Percentiles rank a stretch among this genome's conserved stretches.
These are phyloP conservation scores for Claviceps maximensis DNA, from an alignment of 2,329 filamentous ascomycete species.

Conservation along the genomic window DNA sequence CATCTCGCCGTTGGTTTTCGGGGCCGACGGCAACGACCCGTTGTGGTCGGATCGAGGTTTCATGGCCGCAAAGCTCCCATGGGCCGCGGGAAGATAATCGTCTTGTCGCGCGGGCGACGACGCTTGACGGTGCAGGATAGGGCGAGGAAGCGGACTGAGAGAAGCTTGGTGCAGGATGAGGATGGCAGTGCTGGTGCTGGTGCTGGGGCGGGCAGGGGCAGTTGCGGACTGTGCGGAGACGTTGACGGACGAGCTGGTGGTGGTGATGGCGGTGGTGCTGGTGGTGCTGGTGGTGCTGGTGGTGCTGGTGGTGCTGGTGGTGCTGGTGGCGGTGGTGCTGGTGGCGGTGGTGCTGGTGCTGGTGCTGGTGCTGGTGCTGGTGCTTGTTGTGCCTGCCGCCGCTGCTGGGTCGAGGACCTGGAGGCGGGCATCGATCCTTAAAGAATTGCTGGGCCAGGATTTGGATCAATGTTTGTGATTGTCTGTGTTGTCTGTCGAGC, in stretches of 20 bases:
- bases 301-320: background rate
- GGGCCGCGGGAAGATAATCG: conserved; percentile 10
- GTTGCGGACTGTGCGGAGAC: conserved; percentile 2
- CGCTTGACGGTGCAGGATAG: conserved; percentile 8
- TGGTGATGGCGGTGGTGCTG: background rate
- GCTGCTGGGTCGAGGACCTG: background rate
- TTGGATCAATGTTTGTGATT: background rate
- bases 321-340: background rate
- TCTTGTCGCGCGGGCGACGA: conserved; percentile 13
- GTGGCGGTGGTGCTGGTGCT: background rate
- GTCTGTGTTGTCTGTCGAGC: background rate
- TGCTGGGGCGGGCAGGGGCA: conserved; percentile 7
- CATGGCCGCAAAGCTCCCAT: conserved; percentile 17
- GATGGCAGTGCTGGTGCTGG: background rate
- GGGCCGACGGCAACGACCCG: conserved; percentile 16
- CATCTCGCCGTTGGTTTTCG: conserved; percentile 17
- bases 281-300: background rate
- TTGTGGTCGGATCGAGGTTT: conserved; percentile 20
- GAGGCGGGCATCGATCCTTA: background rate
- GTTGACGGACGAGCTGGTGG: background rate
- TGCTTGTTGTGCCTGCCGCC: background rate
- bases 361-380: background rate
- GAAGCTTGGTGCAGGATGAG: conserved; percentile 11
- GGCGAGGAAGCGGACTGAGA: conserved; percentile 11
- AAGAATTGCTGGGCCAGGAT: no score